A percentile compares a stretch with the other conserved stretches of the same genome.
phyloP scores from a whole-genome alignment of 2,329 filamentous ascomycete species.

The Rosellinia necatrix region DNA sequence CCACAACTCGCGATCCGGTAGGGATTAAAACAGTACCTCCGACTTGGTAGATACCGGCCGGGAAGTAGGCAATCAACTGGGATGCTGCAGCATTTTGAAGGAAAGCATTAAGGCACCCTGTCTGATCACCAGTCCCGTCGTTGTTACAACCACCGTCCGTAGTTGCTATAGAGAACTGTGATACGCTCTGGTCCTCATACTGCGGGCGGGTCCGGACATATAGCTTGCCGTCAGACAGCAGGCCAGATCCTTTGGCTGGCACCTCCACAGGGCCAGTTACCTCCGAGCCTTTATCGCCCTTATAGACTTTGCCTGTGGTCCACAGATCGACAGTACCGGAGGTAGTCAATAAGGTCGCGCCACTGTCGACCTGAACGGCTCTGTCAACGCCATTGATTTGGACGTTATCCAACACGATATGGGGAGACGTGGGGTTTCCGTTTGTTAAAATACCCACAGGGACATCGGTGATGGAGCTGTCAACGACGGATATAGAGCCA shows the following conservation, averaged over 20 bases:
- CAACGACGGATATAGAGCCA: conserved; percentile 60
- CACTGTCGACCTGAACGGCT: conserved; percentile 1
- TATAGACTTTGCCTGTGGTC: conserved; percentile 7
- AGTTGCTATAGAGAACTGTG: not conserved
- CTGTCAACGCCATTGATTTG: conserved; percentile 45
- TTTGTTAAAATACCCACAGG: conserved; percentile 55
- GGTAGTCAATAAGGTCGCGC: not conserved
- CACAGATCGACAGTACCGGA: conserved; percentile 5
- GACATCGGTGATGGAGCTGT: conserved; percentile 56
- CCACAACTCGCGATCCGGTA: conserved; percentile 67
- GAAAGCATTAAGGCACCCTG: conserved; percentile 32
- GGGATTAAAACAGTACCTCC: conserved; percentile 50
- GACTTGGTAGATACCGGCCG: conserved; percentile 36
- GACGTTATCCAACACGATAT: conserved; percentile 59
- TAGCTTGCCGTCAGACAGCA: conserved; percentile 26
- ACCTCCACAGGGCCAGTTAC: not conserved
- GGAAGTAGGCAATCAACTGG: conserved; percentile 31
- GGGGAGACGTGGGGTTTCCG: conserved; percentile 41
- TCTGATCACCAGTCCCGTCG: conserved; percentile 42
- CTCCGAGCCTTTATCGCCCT: not conserved
- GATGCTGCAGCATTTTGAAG: conserved; percentile 5
- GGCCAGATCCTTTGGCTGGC: not conserved
- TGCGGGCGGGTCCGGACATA: conserved; percentile 41
- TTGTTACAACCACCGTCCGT: conserved; percentile 20
- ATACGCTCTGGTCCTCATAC: conserved; percentile 37